Evolutionary conservation across 257 asterid genomes (phyloP).

Genomic region (Solanum acaule): DNA sequence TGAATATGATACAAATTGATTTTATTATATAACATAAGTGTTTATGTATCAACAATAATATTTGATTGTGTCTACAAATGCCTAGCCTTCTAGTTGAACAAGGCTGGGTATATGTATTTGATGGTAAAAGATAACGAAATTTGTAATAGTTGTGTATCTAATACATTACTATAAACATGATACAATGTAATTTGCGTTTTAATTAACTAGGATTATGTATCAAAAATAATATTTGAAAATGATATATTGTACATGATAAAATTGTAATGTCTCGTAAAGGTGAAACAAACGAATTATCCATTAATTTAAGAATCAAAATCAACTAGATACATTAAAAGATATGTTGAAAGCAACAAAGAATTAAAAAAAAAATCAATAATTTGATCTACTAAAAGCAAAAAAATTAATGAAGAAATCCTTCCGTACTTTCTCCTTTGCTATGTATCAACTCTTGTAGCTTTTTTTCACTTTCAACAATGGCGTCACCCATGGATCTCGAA

Average conservation of each 20-base stretch:
- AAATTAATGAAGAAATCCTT: no score
- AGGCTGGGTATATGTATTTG: background rate
- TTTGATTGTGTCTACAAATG: background rate
- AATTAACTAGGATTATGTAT: background rate
- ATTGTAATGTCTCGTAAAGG: background rate
- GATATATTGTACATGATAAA: no score
- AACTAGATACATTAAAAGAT: background rate
- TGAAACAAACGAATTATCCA: background rate
- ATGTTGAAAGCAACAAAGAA: no score
- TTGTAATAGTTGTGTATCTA: background rate
- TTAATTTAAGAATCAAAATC: background rate
- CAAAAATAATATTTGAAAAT: background rate
- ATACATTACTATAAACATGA: background rate
- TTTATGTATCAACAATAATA: background rate
- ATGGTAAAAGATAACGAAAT: no score
- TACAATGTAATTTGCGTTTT: no score
- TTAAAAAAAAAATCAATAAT: no score
- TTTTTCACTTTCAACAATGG: no score
- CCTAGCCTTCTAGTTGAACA: background rate
- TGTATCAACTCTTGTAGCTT: no score
- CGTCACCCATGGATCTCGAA: no score
- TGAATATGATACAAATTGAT: background rate
- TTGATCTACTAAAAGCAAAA: background rate
- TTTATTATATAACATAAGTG: background rate
- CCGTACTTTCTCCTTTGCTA: no score